These are phyloP conservation scores for Limtongozyma cylindracea DNA, from an alignment of 805 yeast genomes.

Conservation along the genomic window DNA sequence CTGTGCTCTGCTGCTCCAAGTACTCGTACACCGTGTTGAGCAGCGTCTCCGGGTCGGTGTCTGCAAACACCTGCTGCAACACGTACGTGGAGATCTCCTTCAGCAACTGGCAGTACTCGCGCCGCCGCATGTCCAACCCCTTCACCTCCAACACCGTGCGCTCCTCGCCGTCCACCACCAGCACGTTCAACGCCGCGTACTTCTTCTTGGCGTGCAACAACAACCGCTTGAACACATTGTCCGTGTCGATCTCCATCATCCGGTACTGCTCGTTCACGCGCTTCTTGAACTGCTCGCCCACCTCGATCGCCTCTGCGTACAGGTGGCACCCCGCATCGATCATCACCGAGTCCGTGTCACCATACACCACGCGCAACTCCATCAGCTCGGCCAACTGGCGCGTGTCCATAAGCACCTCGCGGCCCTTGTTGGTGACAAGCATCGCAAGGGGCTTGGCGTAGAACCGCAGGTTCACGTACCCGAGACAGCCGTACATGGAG, in stretches of 20 bases:
- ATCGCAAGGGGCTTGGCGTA: conserved; percentile 92
- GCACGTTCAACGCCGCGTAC: conserved; percentile 72
- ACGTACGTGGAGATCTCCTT: conserved; percentile 68
- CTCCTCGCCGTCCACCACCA: conserved; percentile 27
- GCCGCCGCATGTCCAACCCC: conserved; percentile 90
- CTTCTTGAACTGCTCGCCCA: conserved; percentile 68
- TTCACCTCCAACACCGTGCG: conserved; percentile 52
- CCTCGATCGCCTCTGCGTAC: conserved; percentile 47
- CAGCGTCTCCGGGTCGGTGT: conserved; percentile 54
- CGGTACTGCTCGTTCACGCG: conserved; percentile 76
- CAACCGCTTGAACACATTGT: conserved; percentile 69
- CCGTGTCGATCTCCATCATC: conserved; percentile 81
- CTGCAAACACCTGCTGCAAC: conserved; percentile 44
- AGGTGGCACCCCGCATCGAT: conserved; percentile 64
- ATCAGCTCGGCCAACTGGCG: conserved; percentile 76
- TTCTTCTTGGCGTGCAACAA: conserved; percentile 88
- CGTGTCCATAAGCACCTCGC: conserved; percentile 86
- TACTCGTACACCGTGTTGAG: conserved; percentile 46
- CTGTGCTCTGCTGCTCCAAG: conserved; percentile 28
- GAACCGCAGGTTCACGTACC: conserved; percentile 75
- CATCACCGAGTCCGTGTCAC: conserved; percentile 99
- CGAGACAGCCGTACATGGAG: conserved; percentile 99
- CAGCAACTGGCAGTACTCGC: conserved; percentile 86
- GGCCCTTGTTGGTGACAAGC: conserved; percentile 84
- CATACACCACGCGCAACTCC: conserved; percentile 72